Conservation (phyloP, 495 filamentous ascomycete genomes). For the Talaromyces stipitatus region DNA sequence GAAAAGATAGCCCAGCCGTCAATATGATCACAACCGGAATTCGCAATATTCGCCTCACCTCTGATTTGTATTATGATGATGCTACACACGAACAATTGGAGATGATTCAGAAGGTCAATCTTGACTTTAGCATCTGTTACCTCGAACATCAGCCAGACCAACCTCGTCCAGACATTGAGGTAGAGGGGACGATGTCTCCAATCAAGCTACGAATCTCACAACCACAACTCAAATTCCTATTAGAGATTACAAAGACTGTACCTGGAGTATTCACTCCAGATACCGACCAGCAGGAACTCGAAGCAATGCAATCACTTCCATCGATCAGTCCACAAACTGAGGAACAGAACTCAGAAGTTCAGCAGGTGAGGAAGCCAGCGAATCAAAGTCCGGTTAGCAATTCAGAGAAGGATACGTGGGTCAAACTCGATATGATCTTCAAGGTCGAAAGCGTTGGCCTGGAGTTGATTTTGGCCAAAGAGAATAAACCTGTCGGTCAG, state of each 20-base stretch:
- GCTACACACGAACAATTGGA: slow-evolving; percentile 76
- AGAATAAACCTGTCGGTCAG: slow-evolving; percentile 66
- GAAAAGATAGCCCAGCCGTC: slow-evolving; percentile 59
- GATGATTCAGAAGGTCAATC: slow-evolving; percentile 91
- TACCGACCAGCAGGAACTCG: slow-evolving; percentile 56
- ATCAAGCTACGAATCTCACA: slow-evolving; percentile 86
- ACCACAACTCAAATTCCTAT: slow-evolving; percentile 78
- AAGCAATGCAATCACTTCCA: slow-evolving; percentile 57
- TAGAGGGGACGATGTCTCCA: slow-evolving; percentile 84
- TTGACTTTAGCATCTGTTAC: slow-evolving; percentile 85
- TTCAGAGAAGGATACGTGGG: slow-evolving; percentile 65
- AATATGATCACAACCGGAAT: slow-evolving; percentile 91
- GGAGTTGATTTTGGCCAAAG: slow-evolving; percentile 73
- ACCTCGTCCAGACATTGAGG: slow-evolving; percentile 83
- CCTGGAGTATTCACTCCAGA: slow-evolving; percentile 81
- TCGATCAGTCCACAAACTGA: slow-evolving; percentile 42
- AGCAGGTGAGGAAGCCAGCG: slow-evolving; percentile 15
- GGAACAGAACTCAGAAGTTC: slow-evolving; percentile 27
- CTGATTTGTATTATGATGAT: slow-evolving; percentile 74
- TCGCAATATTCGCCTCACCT: slow-evolving; percentile 82
- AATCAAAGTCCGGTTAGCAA: slow-evolving; percentile 53
- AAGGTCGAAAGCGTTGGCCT: slow-evolving; percentile 79
- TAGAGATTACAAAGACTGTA: slow-evolving; percentile 77
- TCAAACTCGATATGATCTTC: slow-evolving; percentile 88
- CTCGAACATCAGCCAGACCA: slow-evolving; percentile 71